Percentiles rank a stretch among this genome's conserved stretches.
Evolutionary conservation across 768 basidiomycete species (phyloP).

Genomic region (Xerocomellus intermedius): DNA sequence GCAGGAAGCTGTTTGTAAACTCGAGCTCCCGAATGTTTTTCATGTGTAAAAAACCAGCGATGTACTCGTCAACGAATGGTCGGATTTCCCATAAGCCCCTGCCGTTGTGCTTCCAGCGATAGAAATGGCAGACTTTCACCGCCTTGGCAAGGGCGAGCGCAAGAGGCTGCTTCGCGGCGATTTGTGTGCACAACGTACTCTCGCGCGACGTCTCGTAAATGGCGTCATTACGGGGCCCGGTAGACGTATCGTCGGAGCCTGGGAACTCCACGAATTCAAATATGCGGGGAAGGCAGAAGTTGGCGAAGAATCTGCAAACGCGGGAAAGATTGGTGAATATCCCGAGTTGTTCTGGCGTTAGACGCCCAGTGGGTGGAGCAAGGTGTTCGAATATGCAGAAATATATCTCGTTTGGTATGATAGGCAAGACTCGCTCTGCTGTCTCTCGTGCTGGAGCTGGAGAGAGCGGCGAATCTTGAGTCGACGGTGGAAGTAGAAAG

Average conservation of each 20-base stretch:
- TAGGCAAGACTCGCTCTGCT: conserved; percentile 13
- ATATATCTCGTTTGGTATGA: conserved; percentile 46
- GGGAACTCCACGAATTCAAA: conserved; percentile 34
- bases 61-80: neutral
- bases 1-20: conserved; percentile 10
- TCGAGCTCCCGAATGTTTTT: conserved; percentile 12
- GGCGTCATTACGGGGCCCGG: neutral
- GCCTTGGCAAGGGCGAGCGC: conserved; percentile 30
- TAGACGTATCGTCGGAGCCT: neutral
- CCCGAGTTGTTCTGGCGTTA: conserved; percentile 5
- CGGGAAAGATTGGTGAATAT: conserved; percentile 31
- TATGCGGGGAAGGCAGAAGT: conserved; percentile 38
- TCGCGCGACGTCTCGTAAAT: neutral
- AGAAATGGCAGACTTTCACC: conserved; percentile 28
- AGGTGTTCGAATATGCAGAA: conserved; percentile 40
- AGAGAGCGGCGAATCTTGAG: neutral
- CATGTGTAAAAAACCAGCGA: conserved; percentile 16
- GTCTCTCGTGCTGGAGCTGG: conserved; percentile 29
- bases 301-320: conserved; percentile 45
- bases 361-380: conserved; percentile 15
- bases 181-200: conserved; percentile 25
- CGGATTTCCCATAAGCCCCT: neutral
- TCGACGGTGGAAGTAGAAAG: neutral
- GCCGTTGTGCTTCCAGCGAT: no score
- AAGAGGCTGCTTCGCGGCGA: conserved; percentile 26